phyloP scores from a whole-genome alignment of 2,329 filamentous ascomycete genomes.

The Pseudocercospora ulei region DNA sequence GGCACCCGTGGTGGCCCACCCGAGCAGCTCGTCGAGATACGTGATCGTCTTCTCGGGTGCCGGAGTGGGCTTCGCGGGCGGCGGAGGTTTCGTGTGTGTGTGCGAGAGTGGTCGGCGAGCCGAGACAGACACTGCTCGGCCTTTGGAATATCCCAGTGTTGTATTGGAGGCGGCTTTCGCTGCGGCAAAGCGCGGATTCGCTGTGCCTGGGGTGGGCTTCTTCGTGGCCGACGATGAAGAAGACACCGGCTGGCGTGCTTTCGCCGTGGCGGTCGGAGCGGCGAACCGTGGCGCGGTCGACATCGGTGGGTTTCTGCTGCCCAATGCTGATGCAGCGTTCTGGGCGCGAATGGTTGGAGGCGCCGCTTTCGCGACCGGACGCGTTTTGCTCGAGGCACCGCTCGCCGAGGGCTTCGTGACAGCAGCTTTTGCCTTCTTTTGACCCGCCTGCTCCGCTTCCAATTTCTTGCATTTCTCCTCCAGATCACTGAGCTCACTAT shows the following conservation, averaged over 20 bases:
- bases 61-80: conserved; percentile 8
- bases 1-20: conserved; percentile 19
- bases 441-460: conserved; percentile 22
- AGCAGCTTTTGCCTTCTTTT: conserved; percentile 20
- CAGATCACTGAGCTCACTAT: conserved; percentile 52
- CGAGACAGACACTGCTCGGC: conserved; percentile 47
- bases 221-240: conserved; percentile 20
- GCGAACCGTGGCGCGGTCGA: conserved; percentile 35
- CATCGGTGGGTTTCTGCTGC: conserved; percentile 28
- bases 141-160: conserved; percentile 77
- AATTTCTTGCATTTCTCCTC: conserved; percentile 45
- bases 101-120: conserved; percentile 29
- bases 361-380: conserved; percentile 13
- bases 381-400: conserved; percentile 13
- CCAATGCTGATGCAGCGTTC: conserved; percentile 40
- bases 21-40: conserved; percentile 25
- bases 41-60: conserved; percentile 15
- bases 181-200: conserved; percentile 47
- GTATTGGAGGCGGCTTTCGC: conserved; percentile 63
- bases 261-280: conserved; percentile 35
- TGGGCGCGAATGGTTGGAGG: conserved; percentile 49
- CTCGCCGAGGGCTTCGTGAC: conserved; percentile 8
- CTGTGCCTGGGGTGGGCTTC: conserved; percentile 19
- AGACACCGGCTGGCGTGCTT: conserved; percentile 36
- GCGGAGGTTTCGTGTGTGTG: conserved; percentile 18